phyloP scores from a whole-genome alignment of 352 stramenopile species.

The Phytophthora fragariaefolia region DNA sequence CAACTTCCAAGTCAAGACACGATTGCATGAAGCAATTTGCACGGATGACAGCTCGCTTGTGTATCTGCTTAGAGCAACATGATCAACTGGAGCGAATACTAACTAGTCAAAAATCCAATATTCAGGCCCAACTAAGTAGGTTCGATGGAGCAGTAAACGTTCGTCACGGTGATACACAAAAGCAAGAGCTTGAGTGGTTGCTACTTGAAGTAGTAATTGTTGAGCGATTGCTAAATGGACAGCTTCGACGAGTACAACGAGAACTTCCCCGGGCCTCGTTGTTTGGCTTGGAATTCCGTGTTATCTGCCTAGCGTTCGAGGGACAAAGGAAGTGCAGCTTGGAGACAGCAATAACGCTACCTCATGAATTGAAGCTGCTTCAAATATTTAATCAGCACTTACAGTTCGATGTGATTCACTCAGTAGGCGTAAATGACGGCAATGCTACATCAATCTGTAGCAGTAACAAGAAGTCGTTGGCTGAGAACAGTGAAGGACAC shows the following conservation, averaged over 20 bases:
- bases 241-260: conserved; percentile 37
- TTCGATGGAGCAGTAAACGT: conserved; percentile 13
- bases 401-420: conserved; percentile 26
- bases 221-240: conserved; percentile 43
- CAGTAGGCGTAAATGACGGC: conserved; percentile 8
- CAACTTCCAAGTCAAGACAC: conserved; percentile 16
- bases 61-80: conserved; percentile 54
- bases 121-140: conserved; percentile 20
- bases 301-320: conserved; percentile 60
- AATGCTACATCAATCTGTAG: conserved; percentile 14
- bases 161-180: neutral
- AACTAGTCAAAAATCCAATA: conserved; percentile 37
- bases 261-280: conserved; percentile 49
- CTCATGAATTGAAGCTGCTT: conserved; percentile 61
- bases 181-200: conserved; percentile 41
- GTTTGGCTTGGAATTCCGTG: conserved; percentile 57
- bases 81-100: conserved; percentile 51
- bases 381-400: conserved; percentile 51
- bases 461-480: conserved; percentile 31
- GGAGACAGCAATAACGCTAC: conserved; percentile 36
- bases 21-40: conserved; percentile 40
- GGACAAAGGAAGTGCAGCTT: conserved; percentile 45
- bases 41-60: conserved; percentile 38
- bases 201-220: conserved; percentile 39
- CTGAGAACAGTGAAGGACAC: conserved; percentile 51